Base-by-base conservation (phyloP, 1,284 basidiomycete genomes). In the Cronartium quercuum region DNA sequence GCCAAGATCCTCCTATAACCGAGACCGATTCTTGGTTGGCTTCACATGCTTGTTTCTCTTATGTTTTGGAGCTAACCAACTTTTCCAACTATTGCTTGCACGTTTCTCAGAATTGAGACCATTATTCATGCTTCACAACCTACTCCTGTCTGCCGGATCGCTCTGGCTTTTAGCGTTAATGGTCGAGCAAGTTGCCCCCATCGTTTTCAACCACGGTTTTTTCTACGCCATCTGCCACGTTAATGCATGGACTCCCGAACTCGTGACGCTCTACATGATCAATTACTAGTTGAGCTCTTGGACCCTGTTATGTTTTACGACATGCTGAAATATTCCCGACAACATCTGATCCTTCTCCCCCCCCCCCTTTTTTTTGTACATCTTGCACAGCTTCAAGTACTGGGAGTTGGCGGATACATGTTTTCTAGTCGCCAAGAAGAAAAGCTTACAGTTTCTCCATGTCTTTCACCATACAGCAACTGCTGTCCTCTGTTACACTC, bases 391-490 rank as follows among this genome's bases (percentile, higher is more conserved):
- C 44, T 71, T 71, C 38, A 71, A 71, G 38, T 71, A 71, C 42
- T 71, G 69, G 69, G 69, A 71, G 34, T 64, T 71, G 10, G 40
- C 61, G 12, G 69, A 71, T 34, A 71, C 69, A 10, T 71, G 69
- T 29, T 71, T 71, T n/a, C 55, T 71, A 7, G 69, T 71, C 9
- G 38, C 69, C 34, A 71, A 71, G 51, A 71, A 71, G 62, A 71
- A 71, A 62, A 41, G 67, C 62, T 55, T 40, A 41, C 80, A 95
- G 91, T 98, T 98, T 85, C 85, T 98, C 78, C 95, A 98, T 83
- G 94, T 98, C 79, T 98, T 96, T 86, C 95, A 98, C 83, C 95
- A 98, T 85, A 92, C 94, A 77, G 95, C 94, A n/a, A 98, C 95
- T 74, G 95, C 95, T 76, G 83, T 95, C 70, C 86, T 98, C 76